Evolutionary conservation across 139 green algal genomes (phyloP), one percentile per base, ranked within the genome.

Genomic region (Micromonas pusilla): DNA sequence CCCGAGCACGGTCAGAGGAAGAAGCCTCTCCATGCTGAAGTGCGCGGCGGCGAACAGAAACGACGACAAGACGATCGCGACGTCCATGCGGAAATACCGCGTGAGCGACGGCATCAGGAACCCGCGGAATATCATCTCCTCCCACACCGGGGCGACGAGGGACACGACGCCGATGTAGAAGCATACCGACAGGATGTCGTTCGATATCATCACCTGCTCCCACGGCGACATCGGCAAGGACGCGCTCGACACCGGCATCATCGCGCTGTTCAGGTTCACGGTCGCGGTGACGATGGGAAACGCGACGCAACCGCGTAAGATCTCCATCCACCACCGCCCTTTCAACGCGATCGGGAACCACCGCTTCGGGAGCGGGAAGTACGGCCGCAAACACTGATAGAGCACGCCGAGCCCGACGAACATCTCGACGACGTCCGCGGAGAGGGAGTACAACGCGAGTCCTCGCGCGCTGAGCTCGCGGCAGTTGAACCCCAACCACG

Each of bases 91-190:
- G 78, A 96, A 85, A 79, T 92, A 91, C 20, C 79, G 76, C 0
- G 85, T 83, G 28, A 97, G 81, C 2, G 85, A 92, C 0, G 92
- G 84, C 45, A 98, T 81, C 73, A 98, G 83, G 81, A 98, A 97
- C 38, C 94, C 94, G 3, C 94, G 85, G 83, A 98, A 98, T 38
- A 98, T 93, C 26, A 92, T 57, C 86, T 97, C 94, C 81, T 97
- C 94, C 94, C 94, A 98, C 1, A 97, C 78, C 5, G 92, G 92
- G 21, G 91, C 90, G 66, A 87, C 94, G 23, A 96, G 75, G 3
- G 52, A 52, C 0, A 60, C 72, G 9, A 78, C 30, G 1, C 38
- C 16, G 3, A 67, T n/a, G 30, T 78, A 78, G 38, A 78, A 66
- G 9, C 20, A 16, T 1, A 65, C 28, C 45, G 53, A 45, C 26